Base-by-base conservation (phyloP, 2,329 filamentous ascomycete species). In the Hysterium pulicare region DNA sequence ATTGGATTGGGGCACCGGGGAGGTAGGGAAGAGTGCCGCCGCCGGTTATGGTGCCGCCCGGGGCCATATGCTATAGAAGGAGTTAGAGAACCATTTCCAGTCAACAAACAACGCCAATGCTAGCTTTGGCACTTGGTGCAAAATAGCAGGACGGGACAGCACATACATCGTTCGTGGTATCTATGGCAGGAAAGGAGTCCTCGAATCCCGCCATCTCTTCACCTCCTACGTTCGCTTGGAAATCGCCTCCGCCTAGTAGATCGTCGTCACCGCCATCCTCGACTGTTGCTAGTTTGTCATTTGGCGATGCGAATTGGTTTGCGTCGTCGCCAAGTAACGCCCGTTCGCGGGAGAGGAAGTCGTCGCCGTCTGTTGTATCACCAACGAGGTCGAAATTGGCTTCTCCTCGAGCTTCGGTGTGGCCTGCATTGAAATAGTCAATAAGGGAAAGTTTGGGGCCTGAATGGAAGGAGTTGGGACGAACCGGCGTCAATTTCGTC, bases 311-410 rank as follows among this genome's bases (percentile, higher is more conserved):
- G 68, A 98, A 98, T 73, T 90, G 87, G 58, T 90, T 81, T 47
- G 93, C 93, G 68, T 97, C 93, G 50, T 95, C 93, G 53, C 93
- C 93, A 6, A 98, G 82, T 15, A 85, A 71, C 48, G 90, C 93
- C 62, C 90, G 88, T 73, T 98, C 93, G 55, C 91, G 87, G 49
- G 87, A 83, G 37, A 97, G 81, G 68, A 98, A 97, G 70, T 95
- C 89, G 61, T 88, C 83, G 49, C 80, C 76, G 23, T 84, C 83
- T 22, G 79, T 74, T 8, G 77, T 73, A 48, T 74, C 77, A 49
- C 77, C 74, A 28, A 81, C 68, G 42, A 71, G 67, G 46, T 74
- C 68, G 45, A 74, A 67, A 47, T 62, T 59, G 38, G 64, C 58
- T 15, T 41, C 60, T 73, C 75, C 69, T 75, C 78, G 63, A 77